Evolutionary conservation across 2,329 filamentous ascomycete species (phyloP), one percentile per base, ranked within the genome.

Genomic region (Hymenoscyphus salicellus): DNA sequence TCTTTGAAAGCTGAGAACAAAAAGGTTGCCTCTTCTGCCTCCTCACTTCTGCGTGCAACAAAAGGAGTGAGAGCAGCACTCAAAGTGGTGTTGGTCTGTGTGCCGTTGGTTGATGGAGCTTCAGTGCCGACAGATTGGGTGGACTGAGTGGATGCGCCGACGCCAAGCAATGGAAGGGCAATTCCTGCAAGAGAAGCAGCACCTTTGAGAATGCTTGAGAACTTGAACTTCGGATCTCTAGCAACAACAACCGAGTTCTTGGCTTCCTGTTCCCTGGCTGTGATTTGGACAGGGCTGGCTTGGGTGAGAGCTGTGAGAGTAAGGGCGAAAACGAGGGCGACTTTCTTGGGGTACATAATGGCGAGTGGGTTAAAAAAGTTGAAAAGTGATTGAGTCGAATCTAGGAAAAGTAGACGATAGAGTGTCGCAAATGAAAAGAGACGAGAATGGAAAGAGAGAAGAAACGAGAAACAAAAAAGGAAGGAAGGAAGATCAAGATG

Each of bases 401-500:
- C 1, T 14, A 14, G 23, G 20, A 52, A 14, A 49, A 52, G 20
- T 26, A 26, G 10, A 11, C 10, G 20, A 52, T 10, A 23, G 23
- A 52, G 46, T 52, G 20, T 52, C 20, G 20, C 1, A 52, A 52
- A 52, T 23, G 10, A 20, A 52, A 49, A 52, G 46, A 52, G 46
- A 49, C 20, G 43, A 49, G 20, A 49, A 49, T 49, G 43, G 11
- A 49, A 49, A 10, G 20, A 11, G 4, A 23, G 8, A 4, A 52
- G 23, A 23, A 52, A 52, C 3, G 11, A 14, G 20, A 52, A 26
- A 26, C 10, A 23, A 28, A 26, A 49, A 26, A 52, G 11, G 46
- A 23, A 52, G 46, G 46, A 49, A 52, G 46, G n/a, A n/a, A n/a
- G n/a, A 49, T 49, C 20, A 49, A 49, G 43, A 49, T 49, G 20